Percentiles rank a stretch among this genome's conserved stretches.
phyloP scores from a whole-genome alignment of 2,329 filamentous ascomycete species.

The Colletotrichum musae region DNA sequence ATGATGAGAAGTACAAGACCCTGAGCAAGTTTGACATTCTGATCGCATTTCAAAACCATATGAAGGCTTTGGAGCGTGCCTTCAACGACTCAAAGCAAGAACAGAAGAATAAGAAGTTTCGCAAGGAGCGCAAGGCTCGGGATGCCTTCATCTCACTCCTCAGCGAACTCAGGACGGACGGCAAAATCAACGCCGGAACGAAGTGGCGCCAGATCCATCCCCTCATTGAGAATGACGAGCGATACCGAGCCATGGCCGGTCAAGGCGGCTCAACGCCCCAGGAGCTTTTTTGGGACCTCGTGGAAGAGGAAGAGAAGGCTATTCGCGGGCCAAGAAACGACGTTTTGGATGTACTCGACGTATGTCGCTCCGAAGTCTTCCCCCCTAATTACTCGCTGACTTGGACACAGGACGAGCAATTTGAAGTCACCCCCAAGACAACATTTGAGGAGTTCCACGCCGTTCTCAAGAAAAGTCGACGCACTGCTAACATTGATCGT shows the following conservation, averaged over 20 bases:
- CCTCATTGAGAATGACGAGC: slow-evolving; percentile 82
- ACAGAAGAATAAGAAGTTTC: slow-evolving; percentile 84
- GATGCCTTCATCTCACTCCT: slow-evolving; percentile 85
- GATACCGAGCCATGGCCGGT: slow-evolving; percentile 87
- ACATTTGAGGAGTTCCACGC: slow-evolving; percentile 89
- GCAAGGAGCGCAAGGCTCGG: slow-evolving; percentile 87
- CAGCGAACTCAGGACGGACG: slow-evolving; percentile 78
- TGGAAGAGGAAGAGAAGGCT: slow-evolving; percentile 94
- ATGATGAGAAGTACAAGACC: slow-evolving; percentile 86
- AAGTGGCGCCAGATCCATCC: slow-evolving; percentile 91
- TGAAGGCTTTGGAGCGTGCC: slow-evolving; percentile 89
- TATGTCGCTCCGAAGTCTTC: slow-evolving; percentile 60
- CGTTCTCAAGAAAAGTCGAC: slow-evolving; percentile 87
- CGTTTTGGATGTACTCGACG: slow-evolving; percentile 89
- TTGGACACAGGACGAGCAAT: slow-evolving; percentile 81
- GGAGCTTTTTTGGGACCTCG: slow-evolving; percentile 94
- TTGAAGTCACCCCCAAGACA: slow-evolving; percentile 89
- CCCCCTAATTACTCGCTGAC: slow-evolving; percentile 52
- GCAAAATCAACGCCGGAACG: slow-evolving; percentile 88
- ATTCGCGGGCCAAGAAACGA: slow-evolving; percentile 85
- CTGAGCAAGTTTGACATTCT: slow-evolving; percentile 92
- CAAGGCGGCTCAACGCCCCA: slow-evolving; percentile 88
- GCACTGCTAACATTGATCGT: slow-evolving; percentile 88
- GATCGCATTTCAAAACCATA: slow-evolving; percentile 93
- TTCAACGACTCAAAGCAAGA: slow-evolving; percentile 94